Base-by-base conservation (phyloP, 1,284 basidiomycete species). In the Microbotryum intermedium region DNA sequence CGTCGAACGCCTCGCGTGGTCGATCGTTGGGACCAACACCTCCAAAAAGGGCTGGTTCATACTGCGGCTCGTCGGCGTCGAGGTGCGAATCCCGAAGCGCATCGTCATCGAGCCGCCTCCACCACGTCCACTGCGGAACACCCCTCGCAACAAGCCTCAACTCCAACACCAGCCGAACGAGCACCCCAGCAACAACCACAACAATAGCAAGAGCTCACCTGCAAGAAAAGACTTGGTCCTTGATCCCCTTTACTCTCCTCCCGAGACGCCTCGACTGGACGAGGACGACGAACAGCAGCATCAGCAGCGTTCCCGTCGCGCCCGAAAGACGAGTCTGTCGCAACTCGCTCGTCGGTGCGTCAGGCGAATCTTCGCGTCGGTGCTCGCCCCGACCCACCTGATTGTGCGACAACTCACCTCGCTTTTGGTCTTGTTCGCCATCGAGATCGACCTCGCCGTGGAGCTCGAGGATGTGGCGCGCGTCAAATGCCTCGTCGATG, bases 381-480 rank as follows among this genome's bases (percentile, higher is more conserved):
- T 30, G 6, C 47, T 47, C 30, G 28, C 50, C 39, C 23, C 49
- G 25, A 26, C 57, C 7, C 46, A 10, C 30, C 11, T 48, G 21
- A 50, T 58, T 39, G n/a, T 51, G 30, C 25, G 21, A 3, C 42
- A 45, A n/a, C 34, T 60, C 18, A n/a, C 51, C 26, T 44, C 42
- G n/a, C 52, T 57, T 26, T 47, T 56, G 21, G 34, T 30, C 43
- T 16, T 61, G 25, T 53, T 63, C 16, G 59, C 61, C 3, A 18
- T 64, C 42, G 52, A 55, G 4, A 18, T 59, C 50, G 44, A 50
- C 2, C 43, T 66, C 44, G 10, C 6, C 6, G 9, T 66, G 21
- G 42, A 53, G 5, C 13, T 61, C 23, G 63, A 62, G n/a, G 54
- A 44, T 6, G 28, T 60, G 7, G 49, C 50, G 6, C 3, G 16